Evolutionary conservation across 768 basidiomycete genomes (phyloP), one percentile per base, ranked within the genome.

Genomic region (Podaxis pistillaris): DNA sequence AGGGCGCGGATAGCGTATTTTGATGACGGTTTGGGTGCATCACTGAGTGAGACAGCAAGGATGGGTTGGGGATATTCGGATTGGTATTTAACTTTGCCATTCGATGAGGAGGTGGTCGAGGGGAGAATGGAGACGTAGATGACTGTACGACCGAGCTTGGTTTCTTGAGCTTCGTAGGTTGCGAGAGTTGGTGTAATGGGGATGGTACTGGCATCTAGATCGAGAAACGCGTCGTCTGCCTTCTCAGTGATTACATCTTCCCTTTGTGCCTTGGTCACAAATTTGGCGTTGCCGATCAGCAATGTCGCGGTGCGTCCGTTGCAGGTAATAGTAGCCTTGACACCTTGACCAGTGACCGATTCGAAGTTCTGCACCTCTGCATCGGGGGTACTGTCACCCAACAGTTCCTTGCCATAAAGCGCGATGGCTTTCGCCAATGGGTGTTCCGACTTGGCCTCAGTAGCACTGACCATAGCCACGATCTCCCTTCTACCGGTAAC

Each of bases 361-460:
- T 95, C 93, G 72, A 99, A 99, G 4, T 82, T 75, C 49, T 86
- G 81, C 37, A 98, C 76, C 7, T 69, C 74, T 5, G 87, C 83
- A 49, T 83, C 79, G 0, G 88, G 84, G 0, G 22, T 36, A n/a
- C 19, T n/a, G 17, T 68, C 71, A 13, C 78, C 75, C 11, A 94
- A 73, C 0, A 86, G 68, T 30, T 88, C 85, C 70, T 85, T 90
- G 33, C 94, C 92, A 71, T 94, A 90, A 0, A 83, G 75, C 4
- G 96, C 93, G 53, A 98, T 88, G 13, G 97, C 96, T 70, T 93
- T 91, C 9, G 96, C 97, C 22, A 99, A 86, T 1, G 97, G 97
- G 70, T 99, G 97, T 72, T 98, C 97, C 0, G 96, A 98, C 64
- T 87, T 86, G 9, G 91, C 89, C 73, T 99, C 96, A 0, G 94